Conservation (phyloP, 345 rosid species). For the Acer yangbiense region DNA sequence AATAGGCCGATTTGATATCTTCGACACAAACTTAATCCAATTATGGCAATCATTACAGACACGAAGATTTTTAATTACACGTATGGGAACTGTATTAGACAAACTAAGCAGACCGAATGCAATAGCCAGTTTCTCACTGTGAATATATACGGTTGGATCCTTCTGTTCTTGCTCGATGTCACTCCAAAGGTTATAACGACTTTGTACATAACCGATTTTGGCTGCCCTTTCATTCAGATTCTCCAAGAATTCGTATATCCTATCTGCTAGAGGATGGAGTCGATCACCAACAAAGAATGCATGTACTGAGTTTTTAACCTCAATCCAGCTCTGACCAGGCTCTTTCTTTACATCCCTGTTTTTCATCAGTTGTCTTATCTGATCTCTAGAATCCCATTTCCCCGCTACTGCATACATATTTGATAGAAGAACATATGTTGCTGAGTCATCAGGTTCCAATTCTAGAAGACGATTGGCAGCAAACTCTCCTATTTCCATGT, state of each 20-base stretch:
- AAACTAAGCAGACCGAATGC: constrained; percentile 77
- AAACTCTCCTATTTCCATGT: constrained; percentile 73
- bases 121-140: constrained; percentile 84
- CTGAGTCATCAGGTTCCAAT: constrained; percentile 84
- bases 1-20: constrained; percentile 62
- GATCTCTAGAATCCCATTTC: constrained; percentile 69
- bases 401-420: constrained; percentile 68
- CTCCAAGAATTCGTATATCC: constrained; percentile 57
- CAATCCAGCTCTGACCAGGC: constrained; percentile 94
- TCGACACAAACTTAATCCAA: constrained; percentile 84
- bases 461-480: constrained; percentile 70
- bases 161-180: constrained; percentile 56
- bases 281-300: constrained; percentile 79
- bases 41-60: constrained; percentile 81
- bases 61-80: constrained; percentile 84
- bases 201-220: constrained; percentile 70
- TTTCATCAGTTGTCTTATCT: constrained; percentile 75
- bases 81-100: constrained; percentile 58
- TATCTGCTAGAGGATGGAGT: constrained; percentile 56
- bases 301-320: constrained; percentile 62
- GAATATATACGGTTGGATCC: constrained; percentile 53
- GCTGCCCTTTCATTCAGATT: constrained; percentile 53
- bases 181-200: constrained; percentile 54
- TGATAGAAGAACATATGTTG: constrained; percentile 80
- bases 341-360: constrained; percentile 85